Evolutionary conservation across 108 stramenopile species (phyloP), one percentile per base, ranked within the genome.

Genomic region (Aureococcus anophagefferens): DNA sequence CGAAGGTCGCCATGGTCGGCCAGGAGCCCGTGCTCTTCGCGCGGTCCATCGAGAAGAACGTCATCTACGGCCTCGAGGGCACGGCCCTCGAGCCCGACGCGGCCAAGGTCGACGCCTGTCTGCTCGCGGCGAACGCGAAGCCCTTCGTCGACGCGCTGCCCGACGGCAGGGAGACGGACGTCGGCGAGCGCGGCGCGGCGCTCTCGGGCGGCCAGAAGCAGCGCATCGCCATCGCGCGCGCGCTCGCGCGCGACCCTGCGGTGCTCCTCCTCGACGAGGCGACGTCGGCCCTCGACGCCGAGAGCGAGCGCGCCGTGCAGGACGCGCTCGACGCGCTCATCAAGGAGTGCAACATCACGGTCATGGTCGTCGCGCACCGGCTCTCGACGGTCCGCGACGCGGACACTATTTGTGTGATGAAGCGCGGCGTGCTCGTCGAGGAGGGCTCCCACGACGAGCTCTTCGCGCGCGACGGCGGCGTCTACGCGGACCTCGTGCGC

Each of bases 191-290:
- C 17, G 89, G 89, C 0, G 89, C 84, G 33, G 72, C 78, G 66
- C 79, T 96, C 0, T 80, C 78, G 46, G 95, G 95, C 28, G 97
- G 97, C 1, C 95, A 98, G 81, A 85, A 91, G 35, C 94, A 62
- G 33, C 16, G 33, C 40, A 34, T 68, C 16, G 65, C 66, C 64
- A 76, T 69, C 76, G 89, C 89, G 21, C 70, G 88, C 59, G 87
- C 88, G 16, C 67, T 93, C 36, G 68, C 88, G 17, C 71, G 83
- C 34, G 82, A 85, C 29, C 88, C 88, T 17, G 81, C 81, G 68
- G 82, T 90, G 37, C 62, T 89, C 29, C 63, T 89, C 13, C 77
- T 90, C 18, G 89, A 89, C 70, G 88, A 90, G 73, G 94, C 88
- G 16, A 90, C 89, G 25, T 66, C 67, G 13, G 94, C 92, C 7